A percentile compares a stretch with the other conserved stretches of the same genome.
Conservation (phyloP, 2,329 filamentous ascomycete species). For the Amauroascus verrucosus region DNA sequence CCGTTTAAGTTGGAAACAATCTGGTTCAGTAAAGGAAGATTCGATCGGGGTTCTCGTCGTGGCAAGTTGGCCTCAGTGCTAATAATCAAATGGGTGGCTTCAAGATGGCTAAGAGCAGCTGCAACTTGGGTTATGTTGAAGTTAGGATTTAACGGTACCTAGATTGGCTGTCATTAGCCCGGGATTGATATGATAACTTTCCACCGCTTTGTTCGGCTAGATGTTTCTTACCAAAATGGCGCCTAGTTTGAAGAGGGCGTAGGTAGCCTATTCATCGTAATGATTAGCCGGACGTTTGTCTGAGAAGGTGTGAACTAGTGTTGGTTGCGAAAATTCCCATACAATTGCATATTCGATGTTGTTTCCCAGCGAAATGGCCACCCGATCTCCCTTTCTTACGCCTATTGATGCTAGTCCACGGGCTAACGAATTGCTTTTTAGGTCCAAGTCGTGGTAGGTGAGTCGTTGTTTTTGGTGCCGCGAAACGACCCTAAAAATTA, state of each 20-base stretch:
- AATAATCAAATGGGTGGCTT: conserved; percentile 64
- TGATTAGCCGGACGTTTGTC: background rate
- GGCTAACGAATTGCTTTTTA: conserved; percentile 64
- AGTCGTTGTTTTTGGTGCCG: conserved; percentile 53
- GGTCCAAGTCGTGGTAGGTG: conserved; percentile 66
- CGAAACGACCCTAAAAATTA: conserved; percentile 42
- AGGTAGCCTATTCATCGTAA: conserved; percentile 46
- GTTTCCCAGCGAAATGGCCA: conserved; percentile 81
- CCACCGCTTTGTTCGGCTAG: background rate
- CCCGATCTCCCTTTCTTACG: conserved; percentile 69
- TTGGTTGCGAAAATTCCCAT: conserved; percentile 20
- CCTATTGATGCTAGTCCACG: conserved; percentile 58
- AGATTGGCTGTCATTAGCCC: background rate
- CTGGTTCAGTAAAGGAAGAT: conserved; percentile 47
- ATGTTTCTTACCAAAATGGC: conserved; percentile 57
- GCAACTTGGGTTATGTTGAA: conserved; percentile 74
- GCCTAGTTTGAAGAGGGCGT: conserved; percentile 89
- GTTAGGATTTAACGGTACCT: conserved; percentile 81
- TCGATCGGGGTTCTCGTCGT: conserved; percentile 50
- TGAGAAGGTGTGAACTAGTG: background rate
- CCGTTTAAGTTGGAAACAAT: conserved; percentile 42
- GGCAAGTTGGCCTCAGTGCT: conserved; percentile 80
- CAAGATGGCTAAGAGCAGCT: conserved; percentile 66
- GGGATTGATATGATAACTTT: too few relatives aligned
- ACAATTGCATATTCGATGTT: conserved; percentile 71